A percentile compares a stretch with the other conserved stretches of the same genome.
Evolutionary conservation across 768 basidiomycete species (phyloP).

Genomic region (Termitomyces bulborhizus): DNA sequence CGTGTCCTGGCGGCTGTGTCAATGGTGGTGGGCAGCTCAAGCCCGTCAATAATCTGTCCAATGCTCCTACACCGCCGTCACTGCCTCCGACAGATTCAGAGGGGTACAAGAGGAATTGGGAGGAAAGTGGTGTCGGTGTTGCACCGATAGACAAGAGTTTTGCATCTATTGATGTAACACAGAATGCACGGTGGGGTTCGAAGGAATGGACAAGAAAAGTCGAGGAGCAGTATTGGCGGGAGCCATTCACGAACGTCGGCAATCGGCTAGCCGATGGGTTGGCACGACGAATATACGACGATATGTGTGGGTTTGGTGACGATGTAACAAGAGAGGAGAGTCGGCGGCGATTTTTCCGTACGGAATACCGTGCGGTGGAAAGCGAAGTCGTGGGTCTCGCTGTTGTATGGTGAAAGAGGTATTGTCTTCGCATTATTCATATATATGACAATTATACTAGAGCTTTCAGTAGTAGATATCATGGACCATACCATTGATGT

Average conservation of each 20-base stretch:
- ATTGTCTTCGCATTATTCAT: not conserved
- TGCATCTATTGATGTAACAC: constrained; percentile 15
- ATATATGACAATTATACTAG: not conserved
- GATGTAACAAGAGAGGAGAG: constrained; percentile 32
- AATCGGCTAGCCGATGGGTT: constrained; percentile 27
- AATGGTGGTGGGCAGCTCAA: constrained; percentile 93
- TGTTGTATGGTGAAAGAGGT: constrained; percentile 55
- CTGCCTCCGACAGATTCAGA: constrained; percentile 44
- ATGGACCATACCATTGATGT: not conserved
- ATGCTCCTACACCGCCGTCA: not conserved
- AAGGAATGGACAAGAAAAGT: constrained; percentile 79
- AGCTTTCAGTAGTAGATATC: not conserved
- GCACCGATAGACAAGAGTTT: constrained; percentile 9
- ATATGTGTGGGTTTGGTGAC: constrained; percentile 27
- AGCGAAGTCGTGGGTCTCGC: constrained; percentile 75
- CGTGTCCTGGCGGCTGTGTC: constrained; percentile 95
- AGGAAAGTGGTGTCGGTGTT: constrained; percentile 41
- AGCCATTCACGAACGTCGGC: constrained; percentile 5
- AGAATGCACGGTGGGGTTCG: constrained; percentile 70
- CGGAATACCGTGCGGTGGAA: constrained; percentile 79
- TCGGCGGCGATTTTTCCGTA: constrained; percentile 55
- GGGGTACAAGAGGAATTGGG: constrained; percentile 61
- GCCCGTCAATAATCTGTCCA: constrained; percentile 17
- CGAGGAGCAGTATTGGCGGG: constrained; percentile 78
- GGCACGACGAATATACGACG: constrained; percentile 24